These are phyloP conservation scores for Pythium graminicola DNA, from an alignment of 352 stramenopile species.

Conservation along the genomic window DNA sequence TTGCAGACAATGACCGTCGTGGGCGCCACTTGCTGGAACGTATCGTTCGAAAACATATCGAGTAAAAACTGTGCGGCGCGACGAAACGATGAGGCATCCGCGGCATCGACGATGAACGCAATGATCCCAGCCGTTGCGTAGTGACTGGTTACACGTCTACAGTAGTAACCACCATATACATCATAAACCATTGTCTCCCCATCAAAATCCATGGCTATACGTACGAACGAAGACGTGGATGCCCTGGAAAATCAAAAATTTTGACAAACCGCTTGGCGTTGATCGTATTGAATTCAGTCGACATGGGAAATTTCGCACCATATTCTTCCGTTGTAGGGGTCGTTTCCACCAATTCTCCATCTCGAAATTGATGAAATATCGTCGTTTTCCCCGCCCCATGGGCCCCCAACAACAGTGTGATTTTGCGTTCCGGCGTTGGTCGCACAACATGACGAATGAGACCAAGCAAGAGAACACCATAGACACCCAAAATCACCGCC, in stretches of 20 bases:
- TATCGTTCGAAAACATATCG: conserved; percentile 7
- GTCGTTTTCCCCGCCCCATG: conserved; percentile 9
- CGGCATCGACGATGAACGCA: conserved; percentile 13
- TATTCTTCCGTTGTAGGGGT: conserved; percentile 9
- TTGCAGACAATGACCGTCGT: conserved; percentile 10
- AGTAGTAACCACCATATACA: neutral
- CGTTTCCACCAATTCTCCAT: conserved; percentile 1
- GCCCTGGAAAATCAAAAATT: conserved; percentile 15
- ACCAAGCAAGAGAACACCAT: conserved; percentile 3
- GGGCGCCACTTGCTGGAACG: conserved; percentile 1
- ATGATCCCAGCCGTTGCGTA: conserved; percentile 5
- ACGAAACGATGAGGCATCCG: conserved; percentile 5
- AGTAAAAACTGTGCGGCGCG: conserved; percentile 12
- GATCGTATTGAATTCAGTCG: conserved; percentile 9
- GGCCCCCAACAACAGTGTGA: conserved; percentile 9
- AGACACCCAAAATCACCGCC: conserved; percentile 4
- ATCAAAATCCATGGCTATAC: neutral
- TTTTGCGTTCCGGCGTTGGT: conserved; percentile 13
- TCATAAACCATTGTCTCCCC: neutral
- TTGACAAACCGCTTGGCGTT: conserved; percentile 14
- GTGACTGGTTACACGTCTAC: conserved; percentile 3
- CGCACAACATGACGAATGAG: conserved; percentile 11
- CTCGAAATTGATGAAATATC: conserved; percentile 8
- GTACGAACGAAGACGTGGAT: conserved; percentile 10
- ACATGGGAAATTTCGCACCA: conserved; percentile 16